Conservation (phyloP, 768 basidiomycete species). For the Russula dissimulans region DNA sequence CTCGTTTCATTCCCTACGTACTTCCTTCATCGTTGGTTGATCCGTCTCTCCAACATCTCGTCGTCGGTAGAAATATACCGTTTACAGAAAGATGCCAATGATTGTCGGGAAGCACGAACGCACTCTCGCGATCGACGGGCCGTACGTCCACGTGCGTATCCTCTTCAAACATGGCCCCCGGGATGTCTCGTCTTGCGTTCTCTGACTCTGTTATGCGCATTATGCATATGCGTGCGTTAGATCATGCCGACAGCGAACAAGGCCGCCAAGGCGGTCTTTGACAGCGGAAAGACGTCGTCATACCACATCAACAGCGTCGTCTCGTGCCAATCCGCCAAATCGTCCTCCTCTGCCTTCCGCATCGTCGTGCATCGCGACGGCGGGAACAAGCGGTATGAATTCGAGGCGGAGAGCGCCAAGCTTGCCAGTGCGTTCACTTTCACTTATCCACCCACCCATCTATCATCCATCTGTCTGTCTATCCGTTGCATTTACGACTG, state of each 20-base stretch:
- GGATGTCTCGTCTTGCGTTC: too few species aligned
- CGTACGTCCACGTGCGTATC: slow-evolving; percentile 71
- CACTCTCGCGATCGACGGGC: slow-evolving; percentile 88
- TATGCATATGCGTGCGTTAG: slow-evolving; percentile 30
- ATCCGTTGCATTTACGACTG: neutral
- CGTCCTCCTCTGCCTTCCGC: slow-evolving; percentile 70
- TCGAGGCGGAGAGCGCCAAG: slow-evolving; percentile 85
- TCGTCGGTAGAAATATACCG: slow-evolving; percentile 64
- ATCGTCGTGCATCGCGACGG: slow-evolving; percentile 66
- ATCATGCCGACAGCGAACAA: slow-evolving; percentile 83
- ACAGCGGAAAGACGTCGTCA: slow-evolving; percentile 83
- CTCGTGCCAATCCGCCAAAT: slow-evolving; percentile 74
- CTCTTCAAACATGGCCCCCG: neutral
- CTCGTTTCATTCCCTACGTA: neutral
- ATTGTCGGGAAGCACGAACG: slow-evolving; percentile 84
- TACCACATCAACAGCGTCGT: slow-evolving; percentile 86
- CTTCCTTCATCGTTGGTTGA: neutral
- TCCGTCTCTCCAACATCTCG: neutral
- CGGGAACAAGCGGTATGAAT: slow-evolving; percentile 88
- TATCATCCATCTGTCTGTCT: too few species aligned
- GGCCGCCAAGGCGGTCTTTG: slow-evolving; percentile 64
- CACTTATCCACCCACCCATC: neutral
- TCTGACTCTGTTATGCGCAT: neutral
- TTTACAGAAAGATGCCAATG: slow-evolving; percentile 94
- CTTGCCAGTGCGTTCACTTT: slow-evolving; percentile 51